Evolutionary conservation across 2,329 filamentous ascomycete species (phyloP).

Genomic region (Lecanicillium sp.): DNA sequence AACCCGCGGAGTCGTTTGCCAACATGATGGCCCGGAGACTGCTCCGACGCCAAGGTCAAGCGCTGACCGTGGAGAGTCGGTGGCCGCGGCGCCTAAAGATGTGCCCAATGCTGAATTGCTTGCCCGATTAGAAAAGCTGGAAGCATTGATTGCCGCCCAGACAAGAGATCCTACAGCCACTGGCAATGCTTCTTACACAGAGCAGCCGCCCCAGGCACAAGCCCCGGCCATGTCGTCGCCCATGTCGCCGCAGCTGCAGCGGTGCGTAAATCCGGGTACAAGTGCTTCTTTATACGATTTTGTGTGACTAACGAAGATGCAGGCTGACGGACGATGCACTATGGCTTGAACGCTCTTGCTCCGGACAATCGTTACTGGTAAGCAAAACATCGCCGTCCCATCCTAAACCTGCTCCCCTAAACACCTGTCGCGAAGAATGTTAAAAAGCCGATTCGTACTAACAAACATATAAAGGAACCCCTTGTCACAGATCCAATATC

Average conservation of each 20-base stretch:
- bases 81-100: conserved; percentile 9
- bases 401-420: no score
- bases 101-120: conserved; percentile 14
- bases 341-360: conserved; percentile 23
- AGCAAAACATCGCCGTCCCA: background rate
- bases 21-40: conserved; percentile 6
- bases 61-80: background rate
- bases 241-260: conserved; percentile 22
- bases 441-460: no score
- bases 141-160: conserved; percentile 16
- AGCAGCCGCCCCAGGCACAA: conserved; percentile 6
- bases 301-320: no score
- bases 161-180: conserved; percentile 6
- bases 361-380: conserved; percentile 21
- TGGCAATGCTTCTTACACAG: conserved; percentile 5
- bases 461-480: conserved; percentile 16
- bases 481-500: conserved; percentile 21
- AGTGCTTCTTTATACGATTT: no score
- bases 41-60: conserved; percentile 3
- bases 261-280: no score
- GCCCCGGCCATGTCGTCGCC: conserved; percentile 6
- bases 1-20: conserved; percentile 24
- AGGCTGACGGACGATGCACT: conserved; percentile 25
- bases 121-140: conserved; percentile 18
- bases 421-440: no score